phyloP scores from a whole-genome alignment of 2,329 filamentous ascomycete species.

The Pseudogymnoascus sp. region DNA sequence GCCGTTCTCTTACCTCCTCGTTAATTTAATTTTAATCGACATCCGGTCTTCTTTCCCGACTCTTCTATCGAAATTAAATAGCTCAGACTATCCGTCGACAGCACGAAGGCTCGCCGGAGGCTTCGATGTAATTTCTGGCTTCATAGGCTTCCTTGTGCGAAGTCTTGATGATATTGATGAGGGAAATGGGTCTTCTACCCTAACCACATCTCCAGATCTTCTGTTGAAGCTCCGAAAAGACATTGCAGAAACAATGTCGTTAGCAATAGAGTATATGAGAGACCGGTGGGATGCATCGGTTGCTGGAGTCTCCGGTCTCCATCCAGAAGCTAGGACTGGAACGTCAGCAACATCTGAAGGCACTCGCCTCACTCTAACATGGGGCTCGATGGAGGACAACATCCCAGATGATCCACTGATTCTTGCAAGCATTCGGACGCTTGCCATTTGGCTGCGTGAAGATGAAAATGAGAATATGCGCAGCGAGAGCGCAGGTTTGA shows the following conservation, averaged over 20 bases:
- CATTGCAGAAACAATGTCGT: constrained; percentile 56
- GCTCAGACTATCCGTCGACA: constrained; percentile 41
- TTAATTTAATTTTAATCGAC: constrained; percentile 61
- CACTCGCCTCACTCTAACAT: constrained; percentile 43
- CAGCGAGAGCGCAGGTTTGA: constrained; percentile 43
- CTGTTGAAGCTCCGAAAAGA: constrained; percentile 55
- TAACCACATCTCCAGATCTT: constrained; percentile 49
- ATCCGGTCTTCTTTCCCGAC: constrained; percentile 56
- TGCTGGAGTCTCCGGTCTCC: constrained; percentile 55
- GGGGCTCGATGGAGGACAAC: constrained; percentile 48
- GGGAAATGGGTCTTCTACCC: constrained; percentile 30
- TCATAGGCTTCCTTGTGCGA: constrained; percentile 51
- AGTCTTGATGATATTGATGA: constrained; percentile 51
- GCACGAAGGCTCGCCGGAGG: constrained; percentile 52
- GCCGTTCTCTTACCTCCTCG: constrained; percentile 54
- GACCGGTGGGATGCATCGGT: constrained; percentile 64
- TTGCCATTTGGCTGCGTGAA: constrained; percentile 63
- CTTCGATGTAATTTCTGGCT: constrained; percentile 55
- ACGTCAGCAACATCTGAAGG: constrained; percentile 40
- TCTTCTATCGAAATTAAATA: constrained; percentile 53
- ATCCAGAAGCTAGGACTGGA: constrained; percentile 47
- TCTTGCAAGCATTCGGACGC: constrained; percentile 48
- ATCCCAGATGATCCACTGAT: constrained; percentile 50
- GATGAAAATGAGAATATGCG: constrained; percentile 56
- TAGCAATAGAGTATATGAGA: constrained; percentile 58